phyloP scores from a whole-genome alignment of 139 green algal species.

The Spirogloea muscicola region DNA sequence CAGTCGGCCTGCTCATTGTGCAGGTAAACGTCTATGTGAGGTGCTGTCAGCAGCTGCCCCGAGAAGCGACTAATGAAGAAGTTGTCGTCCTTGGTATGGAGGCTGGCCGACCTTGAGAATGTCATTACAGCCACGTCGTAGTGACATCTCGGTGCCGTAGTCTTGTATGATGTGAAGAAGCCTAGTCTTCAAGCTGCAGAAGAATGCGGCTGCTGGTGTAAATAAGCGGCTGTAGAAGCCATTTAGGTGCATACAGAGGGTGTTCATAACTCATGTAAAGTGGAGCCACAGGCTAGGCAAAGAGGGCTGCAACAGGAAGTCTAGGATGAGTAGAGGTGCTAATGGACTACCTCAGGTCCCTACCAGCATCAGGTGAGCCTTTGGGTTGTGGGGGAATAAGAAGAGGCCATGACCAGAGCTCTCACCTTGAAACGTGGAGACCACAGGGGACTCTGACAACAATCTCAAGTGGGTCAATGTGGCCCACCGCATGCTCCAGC shows the following conservation, averaged over 20 bases:
- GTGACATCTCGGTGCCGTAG: slow-evolving; percentile 72
- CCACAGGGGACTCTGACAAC: slow-evolving; percentile 71
- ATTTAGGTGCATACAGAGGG: not conserved
- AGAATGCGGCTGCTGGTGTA: not conserved
- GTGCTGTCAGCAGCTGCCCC: not conserved
- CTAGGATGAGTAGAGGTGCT: no score
- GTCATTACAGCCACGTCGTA: slow-evolving; percentile 82
- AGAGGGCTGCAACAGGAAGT: not conserved
- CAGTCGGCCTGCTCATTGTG: slow-evolving; percentile 34
- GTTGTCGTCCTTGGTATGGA: not conserved
- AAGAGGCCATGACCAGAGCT: not conserved
- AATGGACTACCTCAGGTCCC: no score
- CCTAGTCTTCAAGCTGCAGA: slow-evolving; percentile 62
- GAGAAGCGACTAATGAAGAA: not conserved
- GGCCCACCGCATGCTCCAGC: slow-evolving; percentile 75
- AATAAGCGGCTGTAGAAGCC: not conserved
- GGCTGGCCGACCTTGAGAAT: slow-evolving; percentile 64
- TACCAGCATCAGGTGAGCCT: not conserved
- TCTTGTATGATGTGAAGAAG: slow-evolving; percentile 85
- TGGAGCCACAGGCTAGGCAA: not conserved
- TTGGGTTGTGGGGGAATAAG: not conserved
- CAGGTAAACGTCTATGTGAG: not conserved
- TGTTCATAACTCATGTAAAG: not conserved
- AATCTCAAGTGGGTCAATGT: slow-evolving; percentile 81
- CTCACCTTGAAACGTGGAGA: slow-evolving; percentile 62